phyloP scores from a whole-genome alignment of 169 alveolate species.

The Eimeria tenella region DNA sequence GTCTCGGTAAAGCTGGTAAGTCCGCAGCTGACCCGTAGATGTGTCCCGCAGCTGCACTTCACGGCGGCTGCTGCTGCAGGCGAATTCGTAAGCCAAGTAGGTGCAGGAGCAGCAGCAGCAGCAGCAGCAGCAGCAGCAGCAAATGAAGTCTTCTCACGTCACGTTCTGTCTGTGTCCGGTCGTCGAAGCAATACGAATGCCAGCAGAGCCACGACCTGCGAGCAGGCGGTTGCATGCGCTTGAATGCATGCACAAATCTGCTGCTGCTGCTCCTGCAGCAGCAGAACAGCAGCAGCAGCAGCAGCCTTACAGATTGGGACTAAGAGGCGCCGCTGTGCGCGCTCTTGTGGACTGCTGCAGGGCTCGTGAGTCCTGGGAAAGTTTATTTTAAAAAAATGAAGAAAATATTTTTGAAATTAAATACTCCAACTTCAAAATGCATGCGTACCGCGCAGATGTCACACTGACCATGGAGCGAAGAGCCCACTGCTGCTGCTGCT shows the following conservation, averaged over 20 bases:
- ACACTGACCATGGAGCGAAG: not conserved
- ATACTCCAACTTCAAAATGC: no score
- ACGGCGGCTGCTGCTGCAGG: not conserved
- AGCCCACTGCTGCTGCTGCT: conserved; percentile 30
- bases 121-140: no score
- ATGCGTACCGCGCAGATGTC: no score
- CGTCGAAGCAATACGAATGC: conserved; percentile 18
- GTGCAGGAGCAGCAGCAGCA: no score
- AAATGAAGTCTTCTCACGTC: not conserved
- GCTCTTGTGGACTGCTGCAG: not conserved
- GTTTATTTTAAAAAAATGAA: not conserved
- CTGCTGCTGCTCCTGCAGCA: no score
- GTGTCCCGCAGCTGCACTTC: not conserved
- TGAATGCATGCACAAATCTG: no score
- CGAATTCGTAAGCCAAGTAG: not conserved
- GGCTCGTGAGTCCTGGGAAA: not conserved
- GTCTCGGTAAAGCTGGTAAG: not conserved
- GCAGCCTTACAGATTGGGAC: conserved; percentile 7
- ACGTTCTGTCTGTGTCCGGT: not conserved
- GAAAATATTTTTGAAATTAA: not conserved
- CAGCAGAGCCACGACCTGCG: not conserved
- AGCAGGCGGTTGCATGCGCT: not conserved
- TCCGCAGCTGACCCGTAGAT: not conserved
- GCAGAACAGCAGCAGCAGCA: no score
- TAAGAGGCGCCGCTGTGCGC: not conserved